phyloP scores from a whole-genome alignment of 2,329 filamentous ascomycete species.

The Colletotrichum eleusines region DNA sequence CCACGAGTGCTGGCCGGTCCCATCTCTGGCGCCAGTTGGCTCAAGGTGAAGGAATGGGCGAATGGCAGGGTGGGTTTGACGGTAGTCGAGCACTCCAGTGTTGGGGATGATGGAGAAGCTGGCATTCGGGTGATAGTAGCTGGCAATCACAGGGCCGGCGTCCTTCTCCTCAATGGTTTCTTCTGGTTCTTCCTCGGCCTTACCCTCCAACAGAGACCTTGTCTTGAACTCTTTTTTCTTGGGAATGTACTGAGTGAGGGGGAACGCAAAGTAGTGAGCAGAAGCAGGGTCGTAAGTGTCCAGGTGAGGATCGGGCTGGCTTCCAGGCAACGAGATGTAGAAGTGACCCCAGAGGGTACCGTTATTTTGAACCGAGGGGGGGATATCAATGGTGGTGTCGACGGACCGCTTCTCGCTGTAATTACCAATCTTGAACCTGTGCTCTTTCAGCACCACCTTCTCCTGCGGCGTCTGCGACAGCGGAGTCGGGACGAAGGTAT shows the following conservation, averaged over 20 bases:
- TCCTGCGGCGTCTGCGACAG: conserved; percentile 75
- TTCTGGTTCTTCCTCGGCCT: conserved; percentile 61
- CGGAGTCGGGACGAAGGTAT: conserved; percentile 76
- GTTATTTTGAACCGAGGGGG: conserved; percentile 86
- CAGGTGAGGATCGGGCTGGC: conserved; percentile 79
- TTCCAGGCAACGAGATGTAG: conserved; percentile 83
- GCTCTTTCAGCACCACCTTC: conserved; percentile 82
- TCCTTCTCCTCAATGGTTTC: conserved; percentile 65
- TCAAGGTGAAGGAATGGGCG: conserved; percentile 86
- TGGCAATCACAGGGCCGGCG: conserved; percentile 78
- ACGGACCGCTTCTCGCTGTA: conserved; percentile 82
- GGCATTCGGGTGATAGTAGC: conserved; percentile 96
- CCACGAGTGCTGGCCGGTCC: conserved; percentile 88
- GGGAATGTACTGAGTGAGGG: conserved; percentile 88
- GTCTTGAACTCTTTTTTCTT: conserved; percentile 93
- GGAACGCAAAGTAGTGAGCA: conserved; percentile 86
- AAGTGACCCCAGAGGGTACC: conserved; percentile 96
- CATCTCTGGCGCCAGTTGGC: conserved; percentile 83
- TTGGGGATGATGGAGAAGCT: conserved; percentile 89
- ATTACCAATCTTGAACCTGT: conserved; percentile 82
- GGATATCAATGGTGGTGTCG: conserved; percentile 82
- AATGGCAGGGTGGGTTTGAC: conserved; percentile 77
- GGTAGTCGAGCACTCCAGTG: conserved; percentile 76
- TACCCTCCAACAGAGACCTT: conserved; percentile 81
- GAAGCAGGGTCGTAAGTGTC: conserved; percentile 78